phyloP scores from a whole-genome alignment of 2,329 filamentous ascomycete genomes.

The Calonectria ilicicola region DNA sequence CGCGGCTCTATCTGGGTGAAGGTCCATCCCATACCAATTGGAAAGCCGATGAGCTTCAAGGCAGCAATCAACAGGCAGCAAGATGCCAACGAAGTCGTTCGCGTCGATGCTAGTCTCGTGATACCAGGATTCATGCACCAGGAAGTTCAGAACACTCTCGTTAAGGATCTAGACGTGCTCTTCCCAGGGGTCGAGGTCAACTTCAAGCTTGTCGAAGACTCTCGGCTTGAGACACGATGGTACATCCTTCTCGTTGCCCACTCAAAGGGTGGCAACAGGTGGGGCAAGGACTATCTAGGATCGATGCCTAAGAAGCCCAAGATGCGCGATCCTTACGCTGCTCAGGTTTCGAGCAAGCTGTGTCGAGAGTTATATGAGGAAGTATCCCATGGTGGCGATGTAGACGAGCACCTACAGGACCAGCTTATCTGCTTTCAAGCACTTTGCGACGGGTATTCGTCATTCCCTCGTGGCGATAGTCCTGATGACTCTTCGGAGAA shows the following conservation, averaged over 20 bases:
- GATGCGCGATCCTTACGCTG: conserved; percentile 45
- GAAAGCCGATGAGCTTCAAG: conserved; percentile 53
- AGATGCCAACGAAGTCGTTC: conserved; percentile 51
- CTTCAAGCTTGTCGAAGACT: conserved; percentile 64
- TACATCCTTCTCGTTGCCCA: conserved; percentile 69
- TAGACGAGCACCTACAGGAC: conserved; percentile 71
- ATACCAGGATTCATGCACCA: conserved; percentile 58
- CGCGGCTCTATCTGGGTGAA: conserved; percentile 60
- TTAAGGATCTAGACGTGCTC: conserved; percentile 51
- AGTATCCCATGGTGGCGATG: conserved; percentile 56
- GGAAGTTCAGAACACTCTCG: conserved; percentile 54
- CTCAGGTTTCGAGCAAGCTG: conserved; percentile 58
- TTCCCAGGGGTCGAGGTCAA: conserved; percentile 59
- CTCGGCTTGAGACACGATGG: conserved; percentile 61
- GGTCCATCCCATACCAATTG: conserved; percentile 46
- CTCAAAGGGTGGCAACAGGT: conserved; percentile 57
- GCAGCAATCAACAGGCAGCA: conserved; percentile 37
- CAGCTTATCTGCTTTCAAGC: conserved; percentile 72
- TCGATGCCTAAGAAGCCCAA: conserved; percentile 56
- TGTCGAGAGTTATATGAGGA: conserved; percentile 60
- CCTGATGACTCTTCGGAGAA: conserved; percentile 31
- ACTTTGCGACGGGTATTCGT: conserved; percentile 64
- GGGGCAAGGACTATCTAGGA: conserved; percentile 60
- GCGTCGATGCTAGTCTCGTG: conserved; percentile 64
- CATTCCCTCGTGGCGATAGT: conserved; percentile 51